Conservation (phyloP, 345 rosid species). For the Hibiscus mutabilis region DNA sequence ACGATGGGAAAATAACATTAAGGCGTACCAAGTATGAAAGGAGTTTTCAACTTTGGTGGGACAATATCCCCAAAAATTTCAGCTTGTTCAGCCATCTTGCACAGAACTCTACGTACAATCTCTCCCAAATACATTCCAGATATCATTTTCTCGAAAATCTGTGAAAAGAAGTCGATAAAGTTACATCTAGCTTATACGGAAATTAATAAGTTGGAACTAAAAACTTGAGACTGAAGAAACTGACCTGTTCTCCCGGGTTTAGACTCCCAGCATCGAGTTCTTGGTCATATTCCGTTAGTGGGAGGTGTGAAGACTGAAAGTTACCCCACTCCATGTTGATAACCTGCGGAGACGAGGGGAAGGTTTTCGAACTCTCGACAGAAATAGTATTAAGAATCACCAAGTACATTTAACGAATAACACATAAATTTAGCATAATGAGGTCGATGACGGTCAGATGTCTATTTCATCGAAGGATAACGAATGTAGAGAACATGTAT, state of each 20-base stretch:
- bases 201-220: background rate
- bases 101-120: constrained; percentile 52
- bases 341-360: constrained; percentile 32
- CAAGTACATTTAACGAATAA: background rate
- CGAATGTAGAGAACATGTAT: background rate
- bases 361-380: background rate
- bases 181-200: background rate
- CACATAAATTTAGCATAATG: background rate
- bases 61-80: constrained; percentile 55
- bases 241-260: constrained; percentile 80
- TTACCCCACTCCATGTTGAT: constrained; percentile 86
- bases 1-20: background rate
- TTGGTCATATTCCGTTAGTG: constrained; percentile 57
- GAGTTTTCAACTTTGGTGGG: constrained; percentile 59
- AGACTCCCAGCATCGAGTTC: constrained; percentile 48
- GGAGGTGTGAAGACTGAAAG: constrained; percentile 64
- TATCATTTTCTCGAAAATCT: constrained; percentile 63
- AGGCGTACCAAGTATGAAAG: constrained; percentile 52
- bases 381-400: background rate
- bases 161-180: constrained; percentile 22
- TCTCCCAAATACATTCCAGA: constrained; percentile 92
- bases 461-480: background rate
- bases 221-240: background rate
- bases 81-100: constrained; percentile 67
- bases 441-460: background rate